Evolutionary conservation across 1,139 yeast genomes (phyloP).

Genomic region (Martiniozyma asiatica): DNA sequence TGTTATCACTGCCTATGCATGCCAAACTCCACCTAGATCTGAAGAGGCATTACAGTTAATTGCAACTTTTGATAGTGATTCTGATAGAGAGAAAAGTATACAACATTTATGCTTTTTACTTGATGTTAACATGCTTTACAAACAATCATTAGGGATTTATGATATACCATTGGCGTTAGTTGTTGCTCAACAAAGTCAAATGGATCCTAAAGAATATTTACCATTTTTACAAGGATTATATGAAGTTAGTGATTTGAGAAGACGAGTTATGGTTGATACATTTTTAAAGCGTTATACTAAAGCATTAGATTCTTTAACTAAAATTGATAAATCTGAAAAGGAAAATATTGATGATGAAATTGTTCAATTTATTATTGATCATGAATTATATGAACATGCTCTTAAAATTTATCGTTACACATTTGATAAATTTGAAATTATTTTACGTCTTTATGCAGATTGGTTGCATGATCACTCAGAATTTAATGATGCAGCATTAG

Average conservation of each 20-base stretch:
- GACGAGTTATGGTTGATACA: constrained; percentile 70
- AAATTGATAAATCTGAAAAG: constrained; percentile 24
- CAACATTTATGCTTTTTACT: constrained; percentile 83
- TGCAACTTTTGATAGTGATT: constrained; percentile 34
- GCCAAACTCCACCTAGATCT: constrained; percentile 80
- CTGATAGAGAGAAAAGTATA: constrained; percentile 49
- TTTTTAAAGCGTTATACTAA: constrained; percentile 52
- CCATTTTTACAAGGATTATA: constrained; percentile 82
- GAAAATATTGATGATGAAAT: constrained; percentile 43
- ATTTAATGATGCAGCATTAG: constrained; percentile 63
- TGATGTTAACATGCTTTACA: constrained; percentile 75
- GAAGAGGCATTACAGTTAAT: constrained; percentile 60
- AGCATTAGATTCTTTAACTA: constrained; percentile 58
- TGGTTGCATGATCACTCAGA: constrained; percentile 41
- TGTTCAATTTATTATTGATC: constrained; percentile 57
- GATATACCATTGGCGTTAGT: constrained; percentile 69
- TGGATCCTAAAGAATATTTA: constrained; percentile 93
- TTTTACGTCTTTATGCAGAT: constrained; percentile 54
- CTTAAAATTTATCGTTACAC: constrained; percentile 52
- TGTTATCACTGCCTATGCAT: constrained; percentile 82
- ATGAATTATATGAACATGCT: constrained; percentile 63
- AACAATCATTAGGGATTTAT: constrained; percentile 71
- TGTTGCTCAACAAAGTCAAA: constrained; percentile 92
- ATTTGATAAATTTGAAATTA: constrained; percentile 37
- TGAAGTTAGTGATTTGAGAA: constrained; percentile 51